Evolutionary conservation across 1,284 basidiomycete genomes (phyloP), one percentile per base, ranked within the genome.

Genomic region (Boletus subluridellus): DNA sequence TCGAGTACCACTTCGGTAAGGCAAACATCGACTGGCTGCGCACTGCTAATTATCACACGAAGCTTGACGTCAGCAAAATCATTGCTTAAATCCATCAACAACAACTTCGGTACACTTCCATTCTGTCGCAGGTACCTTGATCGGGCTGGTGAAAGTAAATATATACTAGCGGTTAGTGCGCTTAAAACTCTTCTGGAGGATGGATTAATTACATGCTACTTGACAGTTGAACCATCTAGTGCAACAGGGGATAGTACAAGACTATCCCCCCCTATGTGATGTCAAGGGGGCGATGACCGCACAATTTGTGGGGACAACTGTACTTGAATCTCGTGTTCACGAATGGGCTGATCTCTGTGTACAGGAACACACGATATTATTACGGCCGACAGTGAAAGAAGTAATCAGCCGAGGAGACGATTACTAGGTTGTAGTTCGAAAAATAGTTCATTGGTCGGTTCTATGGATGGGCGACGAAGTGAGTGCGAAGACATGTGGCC

Each of bases 101-200:
- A 87, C 74, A 89, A 94, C 74, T 99, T 99, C 75, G 95, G 94
- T 48, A 95, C 95, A 4, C 76, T 99, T 57, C 96, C 97, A 5
- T 99, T 94, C 78, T 99, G 96, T 74, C 82, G 96, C 62, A 81
- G 97, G 58, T 99, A 99, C 74, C 83, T 99, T 37, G 97, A 98
- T 67, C 85, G 94, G 30, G 77, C 82, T 3, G 97, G 97, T n/a
- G 95, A 98, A 79, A 93, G 87, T 77, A 94, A 92, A 74, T 98
- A 99, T 71, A 78, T 98, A 38, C 80, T 98, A 37, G 97, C 92
- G 52, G 92, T 96, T 64, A 69, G 90, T 78, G 46, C 37, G 39
- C 51, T 54, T 32, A 15, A 35, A 39, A 35, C n/a, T 28, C 21
- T 32, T 15, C 5, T 14, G 5, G 26, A 45, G 24, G 21, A 42